Evolutionary conservation across 495 filamentous ascomycete genomes (phyloP).

Genomic region (Hypomontagnella submonticulosa): DNA sequence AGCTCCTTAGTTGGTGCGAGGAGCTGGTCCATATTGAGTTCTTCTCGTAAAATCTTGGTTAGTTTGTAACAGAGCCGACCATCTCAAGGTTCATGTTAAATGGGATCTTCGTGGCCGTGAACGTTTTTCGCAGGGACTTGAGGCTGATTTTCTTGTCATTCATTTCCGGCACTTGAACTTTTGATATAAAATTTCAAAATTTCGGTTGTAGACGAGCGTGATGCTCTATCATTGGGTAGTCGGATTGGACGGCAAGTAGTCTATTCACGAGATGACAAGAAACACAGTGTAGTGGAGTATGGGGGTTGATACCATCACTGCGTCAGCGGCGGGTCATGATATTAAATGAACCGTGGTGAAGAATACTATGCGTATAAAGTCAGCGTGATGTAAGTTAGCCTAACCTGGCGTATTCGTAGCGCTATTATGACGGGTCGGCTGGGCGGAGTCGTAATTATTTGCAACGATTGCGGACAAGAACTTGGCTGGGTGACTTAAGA

Average conservation of each 20-base stretch:
- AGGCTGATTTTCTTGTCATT: background rate
- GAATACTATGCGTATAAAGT: conserved; percentile 11
- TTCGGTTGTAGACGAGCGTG: conserved; percentile 4
- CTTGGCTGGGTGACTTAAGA: conserved; percentile 26
- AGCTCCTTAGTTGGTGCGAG: too few relatives aligned
- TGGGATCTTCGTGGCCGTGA: too few relatives aligned
- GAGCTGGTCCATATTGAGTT: too few relatives aligned
- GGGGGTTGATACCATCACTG: conserved; percentile 25
- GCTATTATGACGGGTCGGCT: conserved; percentile 3
- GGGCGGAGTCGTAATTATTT: conserved; percentile 15
- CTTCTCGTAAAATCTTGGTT: too few relatives aligned
- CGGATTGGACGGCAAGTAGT: conserved; percentile 32
- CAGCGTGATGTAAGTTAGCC: conserved; percentile 24
- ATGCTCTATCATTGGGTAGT: conserved; percentile 27
- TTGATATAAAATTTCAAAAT: background rate
- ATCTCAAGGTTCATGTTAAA: too few relatives aligned
- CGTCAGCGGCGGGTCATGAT: conserved; percentile 37
- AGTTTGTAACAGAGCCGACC: too few relatives aligned
- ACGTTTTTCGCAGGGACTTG: background rate
- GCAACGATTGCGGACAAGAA: conserved; percentile 33
- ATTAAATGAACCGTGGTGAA: conserved; percentile 12
- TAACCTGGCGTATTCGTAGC: conserved; percentile 27
- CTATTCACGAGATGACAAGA: conserved; percentile 21
- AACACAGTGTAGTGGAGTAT: conserved; percentile 5
- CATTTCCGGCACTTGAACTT: background rate